Conservation (phyloP, 1,284 basidiomycete species). For the Cystobasidium slooffiae region DNA sequence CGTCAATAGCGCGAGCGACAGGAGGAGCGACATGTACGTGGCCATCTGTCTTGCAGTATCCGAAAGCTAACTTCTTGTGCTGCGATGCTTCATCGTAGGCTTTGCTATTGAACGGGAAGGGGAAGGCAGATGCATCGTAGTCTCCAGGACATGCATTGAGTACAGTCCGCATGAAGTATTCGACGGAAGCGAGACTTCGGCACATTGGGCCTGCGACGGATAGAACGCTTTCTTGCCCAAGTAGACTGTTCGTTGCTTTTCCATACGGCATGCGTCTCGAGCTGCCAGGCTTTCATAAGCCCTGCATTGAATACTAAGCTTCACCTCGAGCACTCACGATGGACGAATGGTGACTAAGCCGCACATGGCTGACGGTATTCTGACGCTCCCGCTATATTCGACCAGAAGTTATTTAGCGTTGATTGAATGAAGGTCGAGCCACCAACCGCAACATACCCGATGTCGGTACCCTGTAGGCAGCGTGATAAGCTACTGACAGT, state of each 20-base stretch:
- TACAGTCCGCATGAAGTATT: slow-evolving; percentile 54
- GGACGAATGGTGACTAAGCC: slow-evolving; percentile 48
- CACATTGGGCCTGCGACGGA: slow-evolving; percentile 56
- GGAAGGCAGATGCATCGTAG: slow-evolving; percentile 48
- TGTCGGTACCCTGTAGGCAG: slow-evolving; percentile 56
- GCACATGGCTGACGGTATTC: slow-evolving; percentile 50
- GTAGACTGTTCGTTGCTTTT: slow-evolving; percentile 53
- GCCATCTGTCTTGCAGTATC: slow-evolving; percentile 58
- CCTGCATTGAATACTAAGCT: too few species aligned
- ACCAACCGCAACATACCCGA: slow-evolving; percentile 46
- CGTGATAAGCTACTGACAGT: neutral
- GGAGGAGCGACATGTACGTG: slow-evolving; percentile 56
- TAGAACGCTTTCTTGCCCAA: slow-evolving; percentile 53
- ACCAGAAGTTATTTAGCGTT: neutral
- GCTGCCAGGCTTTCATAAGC: too few species aligned
- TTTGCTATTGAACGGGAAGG: slow-evolving; percentile 47
- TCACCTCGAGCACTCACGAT: too few species aligned
- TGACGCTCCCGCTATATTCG: slow-evolving; percentile 53
- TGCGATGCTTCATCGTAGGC: neutral
- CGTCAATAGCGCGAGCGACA: slow-evolving; percentile 55
- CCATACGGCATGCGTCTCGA: slow-evolving; percentile 52
- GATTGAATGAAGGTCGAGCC: neutral
- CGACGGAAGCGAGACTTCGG: slow-evolving; percentile 54
- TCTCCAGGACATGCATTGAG: slow-evolving; percentile 54
- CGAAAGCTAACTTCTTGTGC: slow-evolving; percentile 46